phyloP scores from a whole-genome alignment of 371 early-diverging fungal species.

The Mucor mucedo region DNA sequence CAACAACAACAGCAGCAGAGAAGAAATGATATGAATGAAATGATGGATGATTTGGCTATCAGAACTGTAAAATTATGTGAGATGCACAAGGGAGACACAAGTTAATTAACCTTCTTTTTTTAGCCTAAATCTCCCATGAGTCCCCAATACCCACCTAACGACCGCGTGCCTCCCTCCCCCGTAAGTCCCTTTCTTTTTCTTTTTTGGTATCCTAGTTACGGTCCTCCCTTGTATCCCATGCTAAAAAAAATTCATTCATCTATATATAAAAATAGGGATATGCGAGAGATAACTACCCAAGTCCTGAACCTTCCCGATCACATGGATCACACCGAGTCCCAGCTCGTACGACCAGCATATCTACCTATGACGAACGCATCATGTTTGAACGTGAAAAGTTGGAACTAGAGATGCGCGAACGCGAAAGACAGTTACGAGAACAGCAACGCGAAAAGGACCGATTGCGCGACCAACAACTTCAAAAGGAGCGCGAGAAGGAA shows the following conservation, averaged over 20 bases:
- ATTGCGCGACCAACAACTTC: conserved; percentile 24
- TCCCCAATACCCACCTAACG: conserved; percentile 18
- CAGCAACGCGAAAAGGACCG: conserved; percentile 27
- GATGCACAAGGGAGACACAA: conserved; percentile 1
- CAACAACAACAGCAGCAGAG: conserved; percentile 6
- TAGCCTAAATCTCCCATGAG: conserved; percentile 24
- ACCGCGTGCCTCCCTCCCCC: conserved; percentile 28
- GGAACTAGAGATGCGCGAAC: conserved; percentile 34
- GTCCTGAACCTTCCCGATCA: conserved; percentile 42
- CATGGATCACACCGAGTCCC: conserved; percentile 18
- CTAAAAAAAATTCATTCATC: too few species aligned
- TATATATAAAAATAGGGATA: conserved; percentile 1
- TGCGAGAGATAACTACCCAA: conserved; percentile 19
- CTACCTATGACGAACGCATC: conserved; percentile 41
- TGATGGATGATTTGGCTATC: conserved; percentile 43
- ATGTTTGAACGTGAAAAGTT: conserved; percentile 38
- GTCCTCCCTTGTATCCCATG: too few species aligned
- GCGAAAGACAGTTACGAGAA: conserved; percentile 32
- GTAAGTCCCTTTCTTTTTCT: conserved; percentile 14
- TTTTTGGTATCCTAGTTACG: too few species aligned
- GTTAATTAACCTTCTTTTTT: conserved; percentile 8
- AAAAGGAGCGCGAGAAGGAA: conserved; percentile 22
- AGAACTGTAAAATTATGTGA: conserved; percentile 13
- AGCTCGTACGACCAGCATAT: conserved; percentile 33
- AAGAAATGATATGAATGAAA: conserved; percentile 27